Base-by-base conservation (phyloP, 176 grass and related monocot species). In the Echinochloa phyllopogon region DNA sequence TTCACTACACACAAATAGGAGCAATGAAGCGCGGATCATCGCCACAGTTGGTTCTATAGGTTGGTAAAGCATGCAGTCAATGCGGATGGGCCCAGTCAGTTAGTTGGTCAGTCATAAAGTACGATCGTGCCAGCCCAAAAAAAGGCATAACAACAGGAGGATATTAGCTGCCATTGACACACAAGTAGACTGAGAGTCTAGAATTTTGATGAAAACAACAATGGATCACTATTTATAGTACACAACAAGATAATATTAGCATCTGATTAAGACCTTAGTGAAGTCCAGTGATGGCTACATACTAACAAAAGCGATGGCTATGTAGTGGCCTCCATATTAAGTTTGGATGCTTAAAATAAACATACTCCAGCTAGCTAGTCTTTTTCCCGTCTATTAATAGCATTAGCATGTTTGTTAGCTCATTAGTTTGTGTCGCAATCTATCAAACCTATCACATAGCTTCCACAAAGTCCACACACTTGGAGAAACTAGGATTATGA, bases 51-150 rank as follows among this genome's bases (percentile, higher is more conserved):
- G 78, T 55, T 92, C 53, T 89, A 75, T 69, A 81, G 45, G 80
- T 86, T 80, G 87, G 74, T 89, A 84, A 88, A 86, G 78, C 73
- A 58, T 52, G 73, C 20, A 88, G 82, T 92, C 66, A 92, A 92
- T 92, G 90, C 77, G 20, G 40, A 41, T 57, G 79, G 90, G 55
- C 62, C 83, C 62, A 83, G 43, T 75, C 52, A 86, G 84, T 88
- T 89, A 84, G 90, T 86, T 92, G 90, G 87, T 59, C 87, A 89
- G 83, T 84, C 83, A 92, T 80, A 75, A 89, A 86, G 80, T 87
- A 87, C 62, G n/a, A 80, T 84, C 51, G 20, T 75, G 81, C 78
- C 62, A 87, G 89, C 56, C 58, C 80, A 58, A 78, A 63, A 13
- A 76, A 41, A 49, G 0, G 24, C 14, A 42, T 20, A 80, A 33